These are phyloP conservation scores for Plasmodium relictum DNA, from an alignment of 169 alveolate species.

Conservation along the genomic window DNA sequence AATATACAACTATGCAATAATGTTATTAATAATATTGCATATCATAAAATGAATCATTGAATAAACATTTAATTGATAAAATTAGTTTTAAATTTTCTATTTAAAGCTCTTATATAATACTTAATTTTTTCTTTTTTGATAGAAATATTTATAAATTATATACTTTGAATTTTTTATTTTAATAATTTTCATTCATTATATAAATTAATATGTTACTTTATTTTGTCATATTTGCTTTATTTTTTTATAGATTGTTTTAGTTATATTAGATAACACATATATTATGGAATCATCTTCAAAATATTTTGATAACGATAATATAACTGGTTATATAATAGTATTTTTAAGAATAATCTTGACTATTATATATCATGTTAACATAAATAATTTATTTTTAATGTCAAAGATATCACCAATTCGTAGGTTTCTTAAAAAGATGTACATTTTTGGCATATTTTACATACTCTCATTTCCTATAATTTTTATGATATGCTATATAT, in stretches of 20 bases:
- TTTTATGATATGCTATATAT: slow-evolving; percentile 73
- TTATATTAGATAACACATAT: slow-evolving; percentile 52
- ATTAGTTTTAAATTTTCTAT: background rate
- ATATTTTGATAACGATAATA: slow-evolving; percentile 68
- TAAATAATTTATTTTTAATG: slow-evolving; percentile 46
- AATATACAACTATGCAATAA: background rate
- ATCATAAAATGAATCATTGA: too few relatives aligned
- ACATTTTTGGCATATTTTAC: slow-evolving; percentile 62
- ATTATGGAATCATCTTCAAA: slow-evolving; percentile 63
- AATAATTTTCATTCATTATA: background rate
- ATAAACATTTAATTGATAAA: too few relatives aligned
- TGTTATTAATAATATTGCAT: too few relatives aligned
- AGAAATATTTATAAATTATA: background rate
- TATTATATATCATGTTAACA: slow-evolving; percentile 60
- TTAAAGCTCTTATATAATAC: background rate
- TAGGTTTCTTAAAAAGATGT: slow-evolving; percentile 57
- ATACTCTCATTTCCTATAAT: slow-evolving; percentile 70
- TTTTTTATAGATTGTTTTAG: slow-evolving; percentile 34
- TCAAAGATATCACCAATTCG: slow-evolving; percentile 43
- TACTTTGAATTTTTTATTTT: background rate
- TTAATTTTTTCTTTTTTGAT: background rate
- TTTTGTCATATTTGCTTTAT: background rate
- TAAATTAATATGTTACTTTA: too few relatives aligned
- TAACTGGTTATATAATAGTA: slow-evolving; percentile 69
- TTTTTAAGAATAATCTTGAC: slow-evolving; percentile 47